phyloP scores from a whole-genome alignment of 2,329 filamentous ascomycete genomes.

The Cytospora mali region DNA sequence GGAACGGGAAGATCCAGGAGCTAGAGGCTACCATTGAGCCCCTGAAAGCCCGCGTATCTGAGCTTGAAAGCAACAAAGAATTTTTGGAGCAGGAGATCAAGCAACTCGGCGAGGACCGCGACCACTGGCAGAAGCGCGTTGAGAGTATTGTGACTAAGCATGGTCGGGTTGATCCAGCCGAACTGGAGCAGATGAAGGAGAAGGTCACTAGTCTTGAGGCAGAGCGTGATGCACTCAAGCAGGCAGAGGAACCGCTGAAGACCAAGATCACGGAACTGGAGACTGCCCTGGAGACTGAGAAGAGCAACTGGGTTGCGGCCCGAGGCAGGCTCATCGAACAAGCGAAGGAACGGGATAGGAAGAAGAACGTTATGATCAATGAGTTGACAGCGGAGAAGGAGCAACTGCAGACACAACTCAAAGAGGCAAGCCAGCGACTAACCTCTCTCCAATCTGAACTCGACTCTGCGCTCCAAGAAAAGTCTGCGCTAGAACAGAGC shows the following conservation, averaged over 20 bases:
- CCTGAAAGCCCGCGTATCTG: constrained; percentile 75
- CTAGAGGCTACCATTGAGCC: constrained; percentile 78
- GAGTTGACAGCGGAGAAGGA: constrained; percentile 58
- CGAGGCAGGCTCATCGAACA: constrained; percentile 61
- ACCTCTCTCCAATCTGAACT: constrained; percentile 54
- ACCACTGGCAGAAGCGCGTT: constrained; percentile 93
- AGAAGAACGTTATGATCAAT: constrained; percentile 54
- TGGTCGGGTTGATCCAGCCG: constrained; percentile 89
- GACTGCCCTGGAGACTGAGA: constrained; percentile 55
- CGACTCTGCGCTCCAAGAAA: constrained; percentile 48
- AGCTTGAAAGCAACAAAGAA: constrained; percentile 79
- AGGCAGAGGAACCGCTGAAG: constrained; percentile 54
- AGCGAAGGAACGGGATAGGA: constrained; percentile 62
- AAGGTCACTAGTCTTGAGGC: constrained; percentile 67
- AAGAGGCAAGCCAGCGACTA: constrained; percentile 46
- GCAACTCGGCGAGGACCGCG: constrained; percentile 85
- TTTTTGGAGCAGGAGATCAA: constrained; percentile 87
- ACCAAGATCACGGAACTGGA: constrained; percentile 57
- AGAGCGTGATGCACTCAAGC: constrained; percentile 62
- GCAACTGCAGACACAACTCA: constrained; percentile 53
- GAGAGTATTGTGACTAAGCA: constrained; percentile 97
- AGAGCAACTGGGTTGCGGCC: constrained; percentile 54
- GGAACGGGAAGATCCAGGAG: constrained; percentile 72
- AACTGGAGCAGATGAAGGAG: constrained; percentile 86
- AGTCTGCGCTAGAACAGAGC: constrained; percentile 39